phyloP scores from a whole-genome alignment of 176 grass and related monocot species.

The Musa schizocarpa region DNA sequence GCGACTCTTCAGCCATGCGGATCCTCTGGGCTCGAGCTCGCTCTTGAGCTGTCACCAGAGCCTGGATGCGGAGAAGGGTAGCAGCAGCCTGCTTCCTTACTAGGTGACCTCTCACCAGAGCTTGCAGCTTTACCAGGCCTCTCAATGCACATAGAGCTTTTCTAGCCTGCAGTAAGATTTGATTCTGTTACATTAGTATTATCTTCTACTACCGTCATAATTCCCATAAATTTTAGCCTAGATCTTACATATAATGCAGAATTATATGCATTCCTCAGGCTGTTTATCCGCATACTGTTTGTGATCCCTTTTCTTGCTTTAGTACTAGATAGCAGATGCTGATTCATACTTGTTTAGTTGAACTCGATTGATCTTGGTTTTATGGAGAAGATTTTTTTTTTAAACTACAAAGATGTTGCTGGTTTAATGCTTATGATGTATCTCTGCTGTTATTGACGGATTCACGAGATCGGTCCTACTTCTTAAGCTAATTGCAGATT shows the following conservation, averaged over 20 bases:
- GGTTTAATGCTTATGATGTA: too few relatives aligned
- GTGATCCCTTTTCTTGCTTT: not conserved
- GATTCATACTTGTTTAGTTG: not conserved
- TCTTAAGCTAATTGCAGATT: too few relatives aligned
- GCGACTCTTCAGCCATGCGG: constrained; percentile 8
- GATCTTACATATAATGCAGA: not conserved
- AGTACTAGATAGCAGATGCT: not conserved
- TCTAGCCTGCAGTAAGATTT: constrained; percentile 12
- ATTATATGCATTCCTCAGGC: not conserved
- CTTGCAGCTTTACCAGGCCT: constrained; percentile 26
- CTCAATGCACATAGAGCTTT: constrained; percentile 22
- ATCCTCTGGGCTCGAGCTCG: constrained; percentile 13
- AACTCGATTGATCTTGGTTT: not conserved
- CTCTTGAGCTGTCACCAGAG: constrained; percentile 13
- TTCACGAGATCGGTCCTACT: too few relatives aligned
- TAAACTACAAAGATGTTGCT: too few relatives aligned
- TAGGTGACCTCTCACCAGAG: constrained; percentile 18
- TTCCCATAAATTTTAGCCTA: not conserved
- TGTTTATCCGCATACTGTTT: not conserved
- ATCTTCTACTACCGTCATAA: not conserved
- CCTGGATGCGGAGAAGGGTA: constrained; percentile 14
- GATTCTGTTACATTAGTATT: not conserved
- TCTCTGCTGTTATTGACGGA: too few relatives aligned
- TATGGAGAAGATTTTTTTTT: too few relatives aligned
- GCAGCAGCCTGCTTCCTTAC: constrained; percentile 23